These are phyloP conservation scores for Allantophomopsis lycopodina DNA, from an alignment of 2,329 filamentous ascomycete genomes.

Conservation along the genomic window DNA sequence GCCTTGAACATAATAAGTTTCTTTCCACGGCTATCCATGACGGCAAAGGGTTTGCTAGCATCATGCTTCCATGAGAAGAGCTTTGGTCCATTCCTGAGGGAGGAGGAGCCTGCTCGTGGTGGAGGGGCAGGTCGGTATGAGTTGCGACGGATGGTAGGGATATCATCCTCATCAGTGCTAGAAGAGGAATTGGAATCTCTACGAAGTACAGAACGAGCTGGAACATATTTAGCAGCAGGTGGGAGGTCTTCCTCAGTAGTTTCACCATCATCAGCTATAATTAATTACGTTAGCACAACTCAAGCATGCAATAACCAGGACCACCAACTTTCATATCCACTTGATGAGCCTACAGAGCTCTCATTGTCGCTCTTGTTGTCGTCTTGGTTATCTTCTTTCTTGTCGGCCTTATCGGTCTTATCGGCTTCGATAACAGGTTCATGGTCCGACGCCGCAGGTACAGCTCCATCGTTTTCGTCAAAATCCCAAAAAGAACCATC, in stretches of 20 bases:
- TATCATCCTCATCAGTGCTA: slow-evolving; percentile 20
- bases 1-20: slow-evolving; percentile 25
- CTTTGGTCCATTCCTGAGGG: slow-evolving; percentile 11
- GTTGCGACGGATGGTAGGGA: slow-evolving; percentile 14
- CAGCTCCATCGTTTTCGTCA: slow-evolving; percentile 5
- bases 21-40: slow-evolving; percentile 24
- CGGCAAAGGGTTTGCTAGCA: slow-evolving; percentile 22
- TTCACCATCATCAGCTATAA: slow-evolving; percentile 40
- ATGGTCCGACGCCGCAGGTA: slow-evolving; percentile 5
- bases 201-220: slow-evolving; percentile 32
- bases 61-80: slow-evolving; percentile 19
- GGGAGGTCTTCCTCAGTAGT: slow-evolving; percentile 44
- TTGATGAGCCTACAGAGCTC: slow-evolving; percentile 21
- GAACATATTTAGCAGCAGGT: slow-evolving; percentile 29
- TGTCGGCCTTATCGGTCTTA: slow-evolving; percentile 22
- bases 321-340: slow-evolving; percentile 39
- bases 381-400: slow-evolving; percentile 26
- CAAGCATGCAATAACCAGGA: slow-evolving; percentile 19
- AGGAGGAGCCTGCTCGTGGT: too few species aligned
- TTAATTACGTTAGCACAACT: slow-evolving; percentile 27
- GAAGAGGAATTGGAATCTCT: slow-evolving; percentile 29
- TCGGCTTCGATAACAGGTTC: neutral
- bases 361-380: slow-evolving; percentile 15
- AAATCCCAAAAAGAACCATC: slow-evolving; percentile 13
- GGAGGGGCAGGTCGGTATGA: slow-evolving; percentile 6